Percentiles rank a stretch among this genome's conserved stretches.
These are phyloP conservation scores for Diutina pseudorugosa DNA, from an alignment of 1,139 yeast genomes.

Conservation along the genomic window DNA sequence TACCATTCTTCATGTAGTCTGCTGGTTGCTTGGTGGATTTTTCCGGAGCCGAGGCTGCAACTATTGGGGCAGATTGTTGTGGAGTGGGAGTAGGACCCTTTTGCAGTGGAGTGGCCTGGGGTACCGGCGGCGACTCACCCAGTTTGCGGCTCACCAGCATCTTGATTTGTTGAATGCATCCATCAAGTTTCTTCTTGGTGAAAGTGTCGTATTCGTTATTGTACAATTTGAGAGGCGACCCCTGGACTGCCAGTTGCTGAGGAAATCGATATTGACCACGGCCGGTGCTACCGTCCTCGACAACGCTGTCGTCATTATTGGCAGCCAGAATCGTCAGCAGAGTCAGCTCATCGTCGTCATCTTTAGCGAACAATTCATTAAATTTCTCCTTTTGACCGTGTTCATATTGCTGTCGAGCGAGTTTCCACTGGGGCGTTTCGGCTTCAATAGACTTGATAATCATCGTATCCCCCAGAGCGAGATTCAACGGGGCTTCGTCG, in stretches of 20 bases:
- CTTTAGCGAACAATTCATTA: background rate
- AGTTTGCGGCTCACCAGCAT: background rate
- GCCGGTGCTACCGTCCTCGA: background rate
- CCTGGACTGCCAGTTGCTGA: background rate
- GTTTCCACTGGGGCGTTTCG: background rate
- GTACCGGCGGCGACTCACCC: background rate
- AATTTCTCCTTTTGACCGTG: background rate
- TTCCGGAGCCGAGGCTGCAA: background rate
- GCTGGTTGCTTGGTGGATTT: background rate
- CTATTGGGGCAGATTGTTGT: background rate
- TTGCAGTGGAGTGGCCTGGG: background rate
- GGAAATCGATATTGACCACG: background rate
- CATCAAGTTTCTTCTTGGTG: background rate
- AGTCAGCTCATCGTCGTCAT: background rate
- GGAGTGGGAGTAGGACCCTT: background rate
- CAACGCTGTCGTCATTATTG: background rate
- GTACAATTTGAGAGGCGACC: slow-evolving; percentile 1
- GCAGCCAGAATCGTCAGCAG: background rate
- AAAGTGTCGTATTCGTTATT: background rate
- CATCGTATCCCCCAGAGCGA: background rate
- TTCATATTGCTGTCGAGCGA: background rate
- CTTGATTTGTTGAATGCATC: background rate
- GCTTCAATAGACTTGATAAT: background rate
- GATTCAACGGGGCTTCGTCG: background rate
- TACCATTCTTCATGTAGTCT: background rate